Evolutionary conservation across 2,329 filamentous ascomycete species (phyloP).

Genomic region (Microthyrium microscopicum): DNA sequence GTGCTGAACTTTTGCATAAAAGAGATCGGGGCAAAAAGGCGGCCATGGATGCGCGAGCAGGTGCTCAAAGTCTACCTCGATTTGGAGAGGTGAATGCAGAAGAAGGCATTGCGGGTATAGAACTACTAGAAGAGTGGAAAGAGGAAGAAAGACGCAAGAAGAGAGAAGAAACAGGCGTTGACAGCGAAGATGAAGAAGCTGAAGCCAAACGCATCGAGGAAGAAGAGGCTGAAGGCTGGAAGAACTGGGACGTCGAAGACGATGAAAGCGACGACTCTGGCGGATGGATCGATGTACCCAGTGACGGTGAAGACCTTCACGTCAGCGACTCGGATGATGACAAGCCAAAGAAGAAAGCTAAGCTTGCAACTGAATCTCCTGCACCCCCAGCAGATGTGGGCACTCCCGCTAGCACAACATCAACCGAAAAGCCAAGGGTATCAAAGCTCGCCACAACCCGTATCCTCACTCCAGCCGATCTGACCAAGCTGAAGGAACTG

Average conservation of each 20-base stretch:
- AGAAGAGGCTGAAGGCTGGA: slow-evolving; percentile 35
- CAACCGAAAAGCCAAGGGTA: slow-evolving; percentile 20
- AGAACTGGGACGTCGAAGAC: slow-evolving; percentile 45
- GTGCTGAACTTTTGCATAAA: slow-evolving; percentile 74
- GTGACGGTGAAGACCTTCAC: slow-evolving; percentile 60
- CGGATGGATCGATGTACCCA: slow-evolving; percentile 84
- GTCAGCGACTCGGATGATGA: slow-evolving; percentile 60
- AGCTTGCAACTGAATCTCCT: slow-evolving; percentile 27
- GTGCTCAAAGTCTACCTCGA: slow-evolving; percentile 56
- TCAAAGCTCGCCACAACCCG: slow-evolving; percentile 78
- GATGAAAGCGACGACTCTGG: slow-evolving; percentile 54
- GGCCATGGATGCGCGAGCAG: slow-evolving; percentile 60
- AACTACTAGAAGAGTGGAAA: slow-evolving; percentile 85
- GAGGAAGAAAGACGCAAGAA: slow-evolving; percentile 69
- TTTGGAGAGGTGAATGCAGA: slow-evolving; percentile 72
- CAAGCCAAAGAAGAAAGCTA: slow-evolving; percentile 48
- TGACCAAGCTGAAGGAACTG: slow-evolving; percentile 86
- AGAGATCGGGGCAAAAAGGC: slow-evolving; percentile 85
- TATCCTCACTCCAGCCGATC: slow-evolving; percentile 86
- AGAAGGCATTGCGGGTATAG: slow-evolving; percentile 79
- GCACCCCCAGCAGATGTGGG: slow-evolving; percentile 17
- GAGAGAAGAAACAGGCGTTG: slow-evolving; percentile 49
- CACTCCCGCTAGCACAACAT: slow-evolving; percentile 26
- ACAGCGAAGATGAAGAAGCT: slow-evolving; percentile 41
- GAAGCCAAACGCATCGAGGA: slow-evolving; percentile 45